phyloP scores from a whole-genome alignment of 176 grass and related monocot species.

The Luzula sylvatica region DNA sequence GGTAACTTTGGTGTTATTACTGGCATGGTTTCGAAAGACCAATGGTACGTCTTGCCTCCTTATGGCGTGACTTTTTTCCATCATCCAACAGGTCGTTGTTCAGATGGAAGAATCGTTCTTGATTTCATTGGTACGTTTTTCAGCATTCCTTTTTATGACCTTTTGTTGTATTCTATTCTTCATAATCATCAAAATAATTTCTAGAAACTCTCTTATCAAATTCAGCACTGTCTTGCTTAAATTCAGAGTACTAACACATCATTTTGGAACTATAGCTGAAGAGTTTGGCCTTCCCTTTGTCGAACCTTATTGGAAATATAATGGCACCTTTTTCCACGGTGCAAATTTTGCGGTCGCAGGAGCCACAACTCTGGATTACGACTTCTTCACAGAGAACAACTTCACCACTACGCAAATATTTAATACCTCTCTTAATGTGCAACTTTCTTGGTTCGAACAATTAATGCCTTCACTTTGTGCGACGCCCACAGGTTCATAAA shows the following conservation, averaged over 20 bases:
- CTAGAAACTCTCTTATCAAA: no score
- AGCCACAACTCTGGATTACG: constrained; percentile 39
- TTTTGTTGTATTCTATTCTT: no score
- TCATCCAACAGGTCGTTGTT: constrained; percentile 41
- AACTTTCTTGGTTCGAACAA: constrained; percentile 59
- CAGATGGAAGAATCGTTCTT: constrained; percentile 45
- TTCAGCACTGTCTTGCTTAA: no score
- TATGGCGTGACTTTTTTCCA: constrained; percentile 56
- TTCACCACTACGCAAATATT: constrained; percentile 13
- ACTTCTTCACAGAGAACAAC: constrained; percentile 13
- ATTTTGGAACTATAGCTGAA: constrained; percentile 34
- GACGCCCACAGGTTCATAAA: background rate
- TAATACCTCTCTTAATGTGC: constrained; percentile 34
- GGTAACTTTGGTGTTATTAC: background rate
- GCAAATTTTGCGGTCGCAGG: constrained; percentile 68
- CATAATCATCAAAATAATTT: no score
- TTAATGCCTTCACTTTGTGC: constrained; percentile 16
- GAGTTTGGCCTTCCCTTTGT: constrained; percentile 58
- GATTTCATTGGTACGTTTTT: constrained; percentile 44
- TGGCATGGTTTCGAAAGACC: background rate
- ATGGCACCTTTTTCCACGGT: constrained; percentile 40
- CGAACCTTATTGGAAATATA: constrained; percentile 39
- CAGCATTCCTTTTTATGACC: background rate
- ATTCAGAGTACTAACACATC: background rate
- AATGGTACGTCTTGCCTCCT: background rate